Conservation (phyloP, 2,329 filamentous ascomycete genomes). For the Pseudogymnoascus sp. region DNA sequence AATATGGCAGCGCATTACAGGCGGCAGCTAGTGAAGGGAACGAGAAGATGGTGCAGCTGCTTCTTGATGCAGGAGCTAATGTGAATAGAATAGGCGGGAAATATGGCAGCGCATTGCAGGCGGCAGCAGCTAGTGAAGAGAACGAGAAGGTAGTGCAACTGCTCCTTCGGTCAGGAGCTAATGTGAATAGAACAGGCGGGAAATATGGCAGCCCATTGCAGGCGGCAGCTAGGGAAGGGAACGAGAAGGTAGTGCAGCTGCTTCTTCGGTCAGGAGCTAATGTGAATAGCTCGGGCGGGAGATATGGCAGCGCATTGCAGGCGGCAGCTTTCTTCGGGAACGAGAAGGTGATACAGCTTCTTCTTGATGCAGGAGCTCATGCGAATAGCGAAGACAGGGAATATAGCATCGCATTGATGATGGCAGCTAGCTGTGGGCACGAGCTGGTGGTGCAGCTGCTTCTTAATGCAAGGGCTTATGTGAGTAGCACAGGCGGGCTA, state of each 20-base stretch:
- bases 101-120: slow-evolving; percentile 10
- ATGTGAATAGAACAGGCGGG: no score
- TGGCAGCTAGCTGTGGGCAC: slow-evolving; percentile 10
- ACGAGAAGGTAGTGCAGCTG: slow-evolving; percentile 12
- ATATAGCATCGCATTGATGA: slow-evolving; percentile 7
- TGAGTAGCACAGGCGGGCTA: not conserved
- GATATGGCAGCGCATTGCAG: slow-evolving; percentile 9
- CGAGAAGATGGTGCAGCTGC: slow-evolving; percentile 12
- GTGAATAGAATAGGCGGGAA: slow-evolving; percentile 4
- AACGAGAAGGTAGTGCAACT: slow-evolving; percentile 13
- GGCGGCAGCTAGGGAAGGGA: slow-evolving; percentile 10
- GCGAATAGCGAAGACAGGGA: no score
- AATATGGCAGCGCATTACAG: slow-evolving; percentile 8
- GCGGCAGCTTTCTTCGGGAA: no score
- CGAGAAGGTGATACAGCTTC: slow-evolving; percentile 12
- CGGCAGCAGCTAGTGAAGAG: no score
- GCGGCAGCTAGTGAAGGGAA: slow-evolving; percentile 10
- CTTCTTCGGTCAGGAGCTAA: slow-evolving; percentile 13
- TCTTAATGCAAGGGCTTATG: slow-evolving; percentile 11
- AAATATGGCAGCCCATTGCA: slow-evolving; percentile 9
- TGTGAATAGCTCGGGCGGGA: slow-evolving; percentile 5
- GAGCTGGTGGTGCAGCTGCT: slow-evolving; percentile 13
- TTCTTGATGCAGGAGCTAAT: slow-evolving; percentile 13
- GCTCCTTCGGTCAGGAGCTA: slow-evolving; percentile 13
- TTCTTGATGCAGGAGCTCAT: slow-evolving; percentile 14